Conservation (phyloP, 805 yeast genomes). For the Debaryomyces castellii region DNA sequence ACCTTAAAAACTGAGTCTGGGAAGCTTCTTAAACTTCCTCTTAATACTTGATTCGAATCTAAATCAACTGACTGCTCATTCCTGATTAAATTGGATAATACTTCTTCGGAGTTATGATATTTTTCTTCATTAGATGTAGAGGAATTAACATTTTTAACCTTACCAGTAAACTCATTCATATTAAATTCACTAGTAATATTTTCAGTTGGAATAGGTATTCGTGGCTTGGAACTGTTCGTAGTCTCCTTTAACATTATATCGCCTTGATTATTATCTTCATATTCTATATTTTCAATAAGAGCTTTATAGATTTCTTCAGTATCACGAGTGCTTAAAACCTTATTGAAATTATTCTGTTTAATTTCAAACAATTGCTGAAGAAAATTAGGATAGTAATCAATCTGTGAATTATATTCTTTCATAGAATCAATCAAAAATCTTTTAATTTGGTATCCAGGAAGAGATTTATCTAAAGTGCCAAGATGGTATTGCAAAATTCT, state of each 20-base stretch:
- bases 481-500: conserved; percentile 8
- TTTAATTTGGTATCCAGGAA: conserved; percentile 12
- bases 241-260: too few species aligned
- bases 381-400: conserved; percentile 20
- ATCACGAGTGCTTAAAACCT: conserved; percentile 9
- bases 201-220: neutral
- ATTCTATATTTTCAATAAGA: conserved; percentile 15
- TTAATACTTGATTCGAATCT: conserved; percentile 5
- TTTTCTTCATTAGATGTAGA: neutral
- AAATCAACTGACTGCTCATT: conserved; percentile 7
- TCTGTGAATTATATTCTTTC: conserved; percentile 13
- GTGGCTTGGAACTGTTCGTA: neutral
- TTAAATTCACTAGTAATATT: too few species aligned
- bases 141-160: too few species aligned
- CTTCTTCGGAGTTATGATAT: conserved; percentile 17
- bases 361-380: conserved; percentile 16
- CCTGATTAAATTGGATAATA: conserved; percentile 14
- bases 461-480: conserved; percentile 1
- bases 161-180: too few species aligned
- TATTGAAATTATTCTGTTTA: conserved; percentile 7
- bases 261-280: conserved; percentile 7
- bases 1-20: conserved; percentile 14
- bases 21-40: neutral
- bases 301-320: conserved; percentile 19
- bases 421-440: conserved; percentile 11